Evolutionary conservation across 768 basidiomycete species (phyloP), one percentile per base, ranked within the genome.

Genomic region (Termitomyces sp.): DNA sequence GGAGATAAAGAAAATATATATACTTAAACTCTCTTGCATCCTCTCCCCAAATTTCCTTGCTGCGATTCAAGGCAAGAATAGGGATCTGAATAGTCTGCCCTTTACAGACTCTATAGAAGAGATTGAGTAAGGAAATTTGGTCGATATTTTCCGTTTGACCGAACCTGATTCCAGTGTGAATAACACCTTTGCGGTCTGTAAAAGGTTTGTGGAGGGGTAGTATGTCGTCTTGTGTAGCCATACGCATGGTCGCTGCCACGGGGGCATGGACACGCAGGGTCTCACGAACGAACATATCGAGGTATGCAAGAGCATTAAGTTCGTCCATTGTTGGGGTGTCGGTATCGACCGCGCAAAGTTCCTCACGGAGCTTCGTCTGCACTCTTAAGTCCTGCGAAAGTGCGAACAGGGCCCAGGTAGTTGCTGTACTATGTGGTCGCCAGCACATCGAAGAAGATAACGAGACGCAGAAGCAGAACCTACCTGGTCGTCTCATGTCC

Each of bases 321-420:
- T 85, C 78, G 37, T 91, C 88, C 84, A 90, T 88, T 2, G 78
- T 76, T 3, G 88, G 87, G 0, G 71, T 80, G 13, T 87, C 82
- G 0, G 81, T 83, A 0, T 74, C 64, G 9, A 86, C 71, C 0
- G 71, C 64, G 4, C 80, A 67, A 1, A 87, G 71, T 63, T 91
- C 88, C 2, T 80, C 74, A 0, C 86, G 76, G 0, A 92, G 76
- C 60, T 80, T 80, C 8, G 61, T 70, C 61, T 89, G 87, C 4
- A 80, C 69, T 0, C 76, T 70, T 0, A 74, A 74, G 48, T 79
- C 59, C 59, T 79, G 72, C 0, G 79, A 70, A 9, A 90, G 72
- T 1, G 79, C 77, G 62, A 75, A 86, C 1, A 90, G 67, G 4
- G 82, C 78, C 87, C 87, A 90, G 4, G 77, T 75, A 1, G 78